These are phyloP conservation scores for Psilocybe sp. DNA, from an alignment of 768 basidiomycete species.

Conservation along the genomic window DNA sequence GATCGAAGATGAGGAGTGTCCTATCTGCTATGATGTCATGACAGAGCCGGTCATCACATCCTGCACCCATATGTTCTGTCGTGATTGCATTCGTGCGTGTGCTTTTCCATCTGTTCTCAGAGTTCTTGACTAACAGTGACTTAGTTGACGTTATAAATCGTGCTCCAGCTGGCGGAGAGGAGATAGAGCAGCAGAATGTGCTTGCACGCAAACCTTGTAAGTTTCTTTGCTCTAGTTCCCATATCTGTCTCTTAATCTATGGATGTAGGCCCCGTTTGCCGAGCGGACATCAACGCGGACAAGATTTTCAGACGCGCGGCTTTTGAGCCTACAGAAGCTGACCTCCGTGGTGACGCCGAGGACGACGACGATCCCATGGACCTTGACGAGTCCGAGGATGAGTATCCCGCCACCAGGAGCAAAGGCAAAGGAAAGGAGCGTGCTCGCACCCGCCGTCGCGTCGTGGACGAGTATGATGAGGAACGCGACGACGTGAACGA, in stretches of 20 bases:
- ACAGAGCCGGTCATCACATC: slow-evolving; percentile 52
- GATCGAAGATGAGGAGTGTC: slow-evolving; percentile 57
- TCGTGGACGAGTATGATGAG: slow-evolving; percentile 24
- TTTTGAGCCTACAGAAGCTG: slow-evolving; percentile 58
- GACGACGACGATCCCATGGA: slow-evolving; percentile 21
- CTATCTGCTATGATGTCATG: slow-evolving; percentile 62
- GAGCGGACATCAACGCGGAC: slow-evolving; percentile 41
- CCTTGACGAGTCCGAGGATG: slow-evolving; percentile 24
- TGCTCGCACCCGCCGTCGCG: slow-evolving; percentile 9
- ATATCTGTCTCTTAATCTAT: neutral
- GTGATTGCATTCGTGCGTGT: slow-evolving; percentile 51
- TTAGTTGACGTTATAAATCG: slow-evolving; percentile 39
- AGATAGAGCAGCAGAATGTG: slow-evolving; percentile 41
- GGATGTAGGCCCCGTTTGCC: slow-evolving; percentile 57
- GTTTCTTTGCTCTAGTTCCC: slow-evolving; percentile 12
- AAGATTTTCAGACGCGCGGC: slow-evolving; percentile 53
- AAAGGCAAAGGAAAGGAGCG: slow-evolving; percentile 29
- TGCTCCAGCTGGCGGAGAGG: slow-evolving; percentile 13
- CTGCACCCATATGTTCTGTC: slow-evolving; percentile 64
- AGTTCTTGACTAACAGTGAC: neutral
- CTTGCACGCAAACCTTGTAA: slow-evolving; percentile 54
- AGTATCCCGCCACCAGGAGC: slow-evolving; percentile 8
- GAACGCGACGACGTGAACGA: slow-evolving; percentile 38
- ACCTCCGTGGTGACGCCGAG: slow-evolving; percentile 24
- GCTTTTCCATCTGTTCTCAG: neutral